A percentile compares a stretch with the other conserved stretches of the same genome.
phyloP scores from a whole-genome alignment of 2,329 filamentous ascomycete genomes.

The Myriosclerotinia scirpicola region DNA sequence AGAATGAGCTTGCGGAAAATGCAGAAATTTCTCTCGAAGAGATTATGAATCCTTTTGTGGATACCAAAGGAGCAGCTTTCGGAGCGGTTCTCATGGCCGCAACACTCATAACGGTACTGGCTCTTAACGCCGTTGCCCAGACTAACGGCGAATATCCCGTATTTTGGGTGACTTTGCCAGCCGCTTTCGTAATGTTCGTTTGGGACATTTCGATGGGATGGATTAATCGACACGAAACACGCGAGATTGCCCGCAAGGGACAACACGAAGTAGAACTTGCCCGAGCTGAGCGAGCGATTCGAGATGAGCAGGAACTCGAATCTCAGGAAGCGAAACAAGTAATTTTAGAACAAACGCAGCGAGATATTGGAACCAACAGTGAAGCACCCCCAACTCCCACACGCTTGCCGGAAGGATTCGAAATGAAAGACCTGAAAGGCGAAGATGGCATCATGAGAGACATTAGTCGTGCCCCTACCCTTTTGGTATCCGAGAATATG shows the following conservation, averaged over 20 bases:
- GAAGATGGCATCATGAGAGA: background rate
- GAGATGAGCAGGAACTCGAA: slow-evolving; percentile 37
- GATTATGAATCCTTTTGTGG: slow-evolving; percentile 73
- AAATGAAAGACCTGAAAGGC: background rate
- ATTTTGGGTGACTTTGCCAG: slow-evolving; percentile 68
- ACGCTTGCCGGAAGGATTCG: slow-evolving; percentile 10
- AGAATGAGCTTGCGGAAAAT: slow-evolving; percentile 48
- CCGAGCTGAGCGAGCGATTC: slow-evolving; percentile 43
- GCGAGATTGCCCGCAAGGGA: slow-evolving; percentile 59
- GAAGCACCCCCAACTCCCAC: background rate
- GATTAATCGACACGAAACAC: slow-evolving; percentile 61
- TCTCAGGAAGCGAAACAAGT: slow-evolving; percentile 29
- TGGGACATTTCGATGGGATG: slow-evolving; percentile 67
- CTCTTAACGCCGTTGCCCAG: slow-evolving; percentile 61
- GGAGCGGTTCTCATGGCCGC: slow-evolving; percentile 65
- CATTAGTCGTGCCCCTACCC: background rate
- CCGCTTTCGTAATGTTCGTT: slow-evolving; percentile 65
- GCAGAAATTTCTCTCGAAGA: slow-evolving; percentile 65
- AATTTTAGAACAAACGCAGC: slow-evolving; percentile 21
- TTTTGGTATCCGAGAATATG: background rate
- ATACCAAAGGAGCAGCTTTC: slow-evolving; percentile 64
- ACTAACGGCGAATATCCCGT: slow-evolving; percentile 55
- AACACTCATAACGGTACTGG: slow-evolving; percentile 65
- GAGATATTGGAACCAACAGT: background rate
- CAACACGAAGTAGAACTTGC: slow-evolving; percentile 50